A percentile compares a stretch with the other conserved stretches of the same genome.
Conservation (phyloP, 345 rosid species). For the Noccaea caerulescens region DNA sequence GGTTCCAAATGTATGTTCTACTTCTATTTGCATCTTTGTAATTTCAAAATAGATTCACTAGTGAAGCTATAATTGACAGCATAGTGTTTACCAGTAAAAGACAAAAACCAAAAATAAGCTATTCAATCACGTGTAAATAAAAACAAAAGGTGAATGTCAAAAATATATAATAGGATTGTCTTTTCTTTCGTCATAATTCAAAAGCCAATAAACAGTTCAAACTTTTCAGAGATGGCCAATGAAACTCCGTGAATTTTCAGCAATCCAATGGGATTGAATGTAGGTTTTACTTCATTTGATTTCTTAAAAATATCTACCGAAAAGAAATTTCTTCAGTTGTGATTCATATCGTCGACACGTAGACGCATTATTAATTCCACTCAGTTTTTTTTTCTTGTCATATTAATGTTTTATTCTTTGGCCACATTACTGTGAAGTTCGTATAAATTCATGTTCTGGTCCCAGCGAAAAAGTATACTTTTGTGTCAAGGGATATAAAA, state of each 20-base stretch:
- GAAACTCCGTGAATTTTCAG: slow-evolving; percentile 4
- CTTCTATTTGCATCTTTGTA: not conserved
- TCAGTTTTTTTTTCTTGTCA: slow-evolving; percentile 30
- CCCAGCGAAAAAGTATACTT: slow-evolving; percentile 30
- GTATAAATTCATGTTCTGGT: slow-evolving; percentile 40
- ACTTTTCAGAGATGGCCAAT: slow-evolving; percentile 14
- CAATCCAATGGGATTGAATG: slow-evolving; percentile 17
- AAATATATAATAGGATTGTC: slow-evolving; percentile 33
- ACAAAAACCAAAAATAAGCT: slow-evolving; percentile 4
- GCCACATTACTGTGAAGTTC: slow-evolving; percentile 33
- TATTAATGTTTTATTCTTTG: slow-evolving; percentile 38
- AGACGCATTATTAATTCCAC: slow-evolving; percentile 40
- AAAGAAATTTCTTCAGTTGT: not conserved
- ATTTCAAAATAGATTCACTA: not conserved
- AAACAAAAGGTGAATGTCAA: slow-evolving; percentile 24
- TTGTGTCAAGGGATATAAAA: slow-evolving; percentile 11
- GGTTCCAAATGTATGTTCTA: not conserved
- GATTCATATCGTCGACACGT: slow-evolving; percentile 33
- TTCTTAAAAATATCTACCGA: not conserved
- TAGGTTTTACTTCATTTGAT: slow-evolving; percentile 13
- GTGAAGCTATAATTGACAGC: slow-evolving; percentile 10
- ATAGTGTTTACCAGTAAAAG: not conserved
- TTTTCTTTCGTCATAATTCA: slow-evolving; percentile 41
- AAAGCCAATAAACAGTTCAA: slow-evolving; percentile 22
- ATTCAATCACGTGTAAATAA: slow-evolving; percentile 31